These are phyloP conservation scores for Piromyces finnis DNA, from an alignment of 192 early-diverging fungal species.

Conservation along the genomic window DNA sequence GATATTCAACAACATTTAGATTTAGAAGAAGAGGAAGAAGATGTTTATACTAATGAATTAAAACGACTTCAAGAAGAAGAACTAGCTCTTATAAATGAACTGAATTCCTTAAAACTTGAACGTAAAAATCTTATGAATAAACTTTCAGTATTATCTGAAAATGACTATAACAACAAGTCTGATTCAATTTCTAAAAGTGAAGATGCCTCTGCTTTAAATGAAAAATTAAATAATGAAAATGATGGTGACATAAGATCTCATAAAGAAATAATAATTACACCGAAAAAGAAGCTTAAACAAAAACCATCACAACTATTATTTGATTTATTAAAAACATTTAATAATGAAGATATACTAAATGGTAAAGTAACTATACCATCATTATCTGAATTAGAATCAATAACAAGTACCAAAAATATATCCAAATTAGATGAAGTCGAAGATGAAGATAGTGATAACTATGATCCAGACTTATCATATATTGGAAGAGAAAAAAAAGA, in stretches of 20 bases:
- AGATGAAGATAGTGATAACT: not conserved
- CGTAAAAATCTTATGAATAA: not conserved
- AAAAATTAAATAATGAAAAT: not conserved
- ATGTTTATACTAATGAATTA: not conserved
- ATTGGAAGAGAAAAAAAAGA: not conserved
- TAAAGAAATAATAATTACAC: not conserved
- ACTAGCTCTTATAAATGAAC: not conserved
- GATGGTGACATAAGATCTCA: not conserved
- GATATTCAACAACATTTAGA: not conserved
- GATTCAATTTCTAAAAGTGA: not conserved
- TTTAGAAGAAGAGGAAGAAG: not conserved
- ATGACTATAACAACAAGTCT: not conserved
- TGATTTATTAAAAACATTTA: not conserved
- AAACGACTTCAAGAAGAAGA: not conserved
- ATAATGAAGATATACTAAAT: not conserved
- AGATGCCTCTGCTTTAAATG: not conserved
- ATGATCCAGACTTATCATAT: not conserved
- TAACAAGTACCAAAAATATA: too few relatives aligned
- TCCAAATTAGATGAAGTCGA: too few relatives aligned
- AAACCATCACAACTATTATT: not conserved
- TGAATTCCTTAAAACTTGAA: not conserved
- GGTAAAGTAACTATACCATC: not conserved
- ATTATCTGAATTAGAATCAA: not conserved
- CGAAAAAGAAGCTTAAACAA: not conserved
- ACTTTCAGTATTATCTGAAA: not conserved